Percentiles rank a stretch among this genome's conserved stretches.
phyloP scores from a whole-genome alignment of 441 rosid species.

The Populus tomentosa region DNA sequence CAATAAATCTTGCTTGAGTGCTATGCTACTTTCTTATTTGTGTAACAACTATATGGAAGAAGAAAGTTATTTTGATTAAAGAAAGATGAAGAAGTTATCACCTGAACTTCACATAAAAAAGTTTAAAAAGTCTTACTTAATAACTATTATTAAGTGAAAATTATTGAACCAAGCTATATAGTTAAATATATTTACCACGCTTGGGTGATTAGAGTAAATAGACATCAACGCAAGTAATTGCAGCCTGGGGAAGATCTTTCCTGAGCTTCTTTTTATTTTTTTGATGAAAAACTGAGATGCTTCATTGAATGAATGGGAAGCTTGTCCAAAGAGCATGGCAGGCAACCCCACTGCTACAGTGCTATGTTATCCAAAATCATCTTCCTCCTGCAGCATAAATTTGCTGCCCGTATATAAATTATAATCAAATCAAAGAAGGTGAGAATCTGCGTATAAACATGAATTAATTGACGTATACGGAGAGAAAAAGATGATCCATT shows the following conservation, averaged over 20 bases:
- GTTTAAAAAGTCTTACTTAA: too few relatives aligned
- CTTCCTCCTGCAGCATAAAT: constrained; percentile 52
- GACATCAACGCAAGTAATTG: constrained; percentile 48
- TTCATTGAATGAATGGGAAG: constrained; percentile 41
- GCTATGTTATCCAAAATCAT: constrained; percentile 67
- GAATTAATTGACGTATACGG: too few relatives aligned
- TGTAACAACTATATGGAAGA: too few relatives aligned
- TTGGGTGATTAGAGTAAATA: constrained; percentile 42
- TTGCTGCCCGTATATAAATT: constrained; percentile 22
- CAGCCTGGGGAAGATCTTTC: constrained; percentile 36
- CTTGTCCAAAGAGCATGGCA: constrained; percentile 48
- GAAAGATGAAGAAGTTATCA: too few relatives aligned
- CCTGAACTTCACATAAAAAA: too few relatives aligned
- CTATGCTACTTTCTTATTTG: too few relatives aligned
- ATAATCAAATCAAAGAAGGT: neutral
- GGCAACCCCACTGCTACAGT: constrained; percentile 68
- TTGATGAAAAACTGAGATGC: constrained; percentile 49
- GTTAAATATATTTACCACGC: constrained; percentile 30
- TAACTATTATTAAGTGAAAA: neutral
- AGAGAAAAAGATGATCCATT: too few relatives aligned
- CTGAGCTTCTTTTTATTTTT: constrained; percentile 28
- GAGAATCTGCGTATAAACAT: too few relatives aligned
- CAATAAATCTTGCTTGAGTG: too few relatives aligned
- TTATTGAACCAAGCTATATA: neutral
- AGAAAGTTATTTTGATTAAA: too few relatives aligned